Percentiles rank a stretch among this genome's conserved stretches.
Conservation (phyloP, 805 yeast species). For the Pichia exigua region DNA sequence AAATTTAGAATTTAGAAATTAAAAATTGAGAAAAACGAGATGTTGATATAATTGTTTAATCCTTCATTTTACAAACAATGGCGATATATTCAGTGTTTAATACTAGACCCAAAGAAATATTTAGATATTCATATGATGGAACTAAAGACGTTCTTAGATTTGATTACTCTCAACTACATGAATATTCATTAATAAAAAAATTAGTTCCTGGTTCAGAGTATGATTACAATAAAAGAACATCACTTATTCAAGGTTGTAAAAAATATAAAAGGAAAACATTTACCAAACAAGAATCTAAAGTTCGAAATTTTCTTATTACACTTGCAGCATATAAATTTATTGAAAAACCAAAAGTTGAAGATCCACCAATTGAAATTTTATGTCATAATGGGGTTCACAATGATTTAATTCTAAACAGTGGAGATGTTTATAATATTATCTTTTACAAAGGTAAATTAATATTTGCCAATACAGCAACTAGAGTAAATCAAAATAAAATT, state of each 20-base stretch:
- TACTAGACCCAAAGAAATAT: slow-evolving; percentile 4
- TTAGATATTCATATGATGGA: slow-evolving; percentile 1
- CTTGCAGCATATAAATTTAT: slow-evolving; percentile 6
- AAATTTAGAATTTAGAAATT: background rate
- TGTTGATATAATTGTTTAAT: too few relatives aligned
- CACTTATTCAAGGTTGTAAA: background rate
- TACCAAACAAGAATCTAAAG: slow-evolving; percentile 1
- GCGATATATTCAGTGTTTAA: background rate
- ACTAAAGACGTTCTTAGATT: background rate
- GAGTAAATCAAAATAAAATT: slow-evolving; percentile 4
- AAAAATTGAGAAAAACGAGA: too few relatives aligned
- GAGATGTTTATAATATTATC: slow-evolving; percentile 8
- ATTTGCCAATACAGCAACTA: slow-evolving; percentile 7
- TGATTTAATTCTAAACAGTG: slow-evolving; percentile 4
- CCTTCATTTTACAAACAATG: background rate
- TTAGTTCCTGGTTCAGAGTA: background rate
- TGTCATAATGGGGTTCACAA: slow-evolving; percentile 12
- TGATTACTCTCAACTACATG: background rate
- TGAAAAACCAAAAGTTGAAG: background rate
- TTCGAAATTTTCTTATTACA: slow-evolving; percentile 3
- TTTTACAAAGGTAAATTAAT: slow-evolving; percentile 8
- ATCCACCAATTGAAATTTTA: background rate
- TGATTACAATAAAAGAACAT: background rate
- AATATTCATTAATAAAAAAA: background rate
- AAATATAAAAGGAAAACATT: background rate